Evolutionary conservation across 768 basidiomycete species (phyloP).

Genomic region (Cystofilobasidium capitatum): DNA sequence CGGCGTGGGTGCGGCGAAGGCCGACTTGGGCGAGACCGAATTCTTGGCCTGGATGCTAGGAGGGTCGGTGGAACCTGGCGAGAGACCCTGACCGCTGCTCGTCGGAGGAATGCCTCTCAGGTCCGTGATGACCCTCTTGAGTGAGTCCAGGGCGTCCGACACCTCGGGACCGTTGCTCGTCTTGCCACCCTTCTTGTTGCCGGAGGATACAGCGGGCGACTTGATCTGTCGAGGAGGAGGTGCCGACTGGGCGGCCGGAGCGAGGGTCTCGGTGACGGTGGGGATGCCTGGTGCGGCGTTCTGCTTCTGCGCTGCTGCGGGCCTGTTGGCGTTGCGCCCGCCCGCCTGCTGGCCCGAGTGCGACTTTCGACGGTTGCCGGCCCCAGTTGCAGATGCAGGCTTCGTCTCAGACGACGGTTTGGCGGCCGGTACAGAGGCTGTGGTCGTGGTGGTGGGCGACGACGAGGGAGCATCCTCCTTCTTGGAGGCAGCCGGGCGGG

Average conservation of each 20-base stretch:
- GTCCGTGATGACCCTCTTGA: slow-evolving; percentile 89
- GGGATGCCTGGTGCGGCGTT: not conserved
- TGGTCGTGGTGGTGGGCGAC: not conserved
- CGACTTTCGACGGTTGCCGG: slow-evolving; percentile 16
- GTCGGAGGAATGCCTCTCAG: slow-evolving; percentile 72
- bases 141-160: slow-evolving; percentile 32
- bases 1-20: not conserved
- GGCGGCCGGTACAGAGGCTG: not conserved
- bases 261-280: not conserved
- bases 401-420: not conserved
- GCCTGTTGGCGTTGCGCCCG: not conserved
- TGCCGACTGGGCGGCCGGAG: not conserved
- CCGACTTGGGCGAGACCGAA: not conserved
- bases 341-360: slow-evolving; percentile 7
- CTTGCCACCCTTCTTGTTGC: not conserved
- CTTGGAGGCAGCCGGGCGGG: slow-evolving; percentile 8
- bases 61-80: slow-evolving; percentile 43
- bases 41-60: slow-evolving; percentile 28
- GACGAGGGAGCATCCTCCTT: slow-evolving; percentile 2
- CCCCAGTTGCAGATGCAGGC: not conserved
- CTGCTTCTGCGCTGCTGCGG: slow-evolving; percentile 1
- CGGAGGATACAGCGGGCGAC: not conserved
- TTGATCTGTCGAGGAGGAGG: slow-evolving; percentile 8
- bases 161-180: not conserved
- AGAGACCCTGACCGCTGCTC: slow-evolving; percentile 35